Evolutionary conservation across 2,329 filamentous ascomycete genomes (phyloP).

Genomic region (Sarocladiaceae sp.): DNA sequence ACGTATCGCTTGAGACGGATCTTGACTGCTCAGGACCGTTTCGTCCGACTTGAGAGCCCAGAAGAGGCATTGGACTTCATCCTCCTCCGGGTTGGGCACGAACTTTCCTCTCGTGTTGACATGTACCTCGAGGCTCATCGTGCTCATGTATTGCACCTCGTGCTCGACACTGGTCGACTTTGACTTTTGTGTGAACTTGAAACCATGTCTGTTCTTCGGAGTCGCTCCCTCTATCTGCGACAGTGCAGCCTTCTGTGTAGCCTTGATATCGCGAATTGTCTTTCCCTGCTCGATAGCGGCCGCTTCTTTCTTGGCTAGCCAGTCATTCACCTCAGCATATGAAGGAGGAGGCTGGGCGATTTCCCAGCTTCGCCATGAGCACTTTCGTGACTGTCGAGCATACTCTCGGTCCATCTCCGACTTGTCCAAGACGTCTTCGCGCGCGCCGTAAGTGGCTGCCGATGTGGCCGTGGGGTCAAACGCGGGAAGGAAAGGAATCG

Average conservation of each 20-base stretch:
- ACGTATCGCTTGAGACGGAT: slow-evolving; percentile 43
- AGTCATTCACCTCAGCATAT: slow-evolving; percentile 60
- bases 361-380: slow-evolving; percentile 64
- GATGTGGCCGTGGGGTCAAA: slow-evolving; percentile 62
- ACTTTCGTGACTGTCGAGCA: slow-evolving; percentile 40
- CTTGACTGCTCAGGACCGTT: slow-evolving; percentile 40
- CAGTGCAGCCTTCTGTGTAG: slow-evolving; percentile 34
- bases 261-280: slow-evolving; percentile 14
- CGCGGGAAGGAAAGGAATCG: slow-evolving; percentile 69
- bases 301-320: slow-evolving; percentile 46
- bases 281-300: slow-evolving; percentile 8
- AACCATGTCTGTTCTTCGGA: slow-evolving; percentile 72
- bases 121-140: slow-evolving; percentile 89
- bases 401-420: slow-evolving; percentile 41
- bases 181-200: slow-evolving; percentile 76
- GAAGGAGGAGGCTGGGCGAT: slow-evolving; percentile 65
- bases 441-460: slow-evolving; percentile 46
- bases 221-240: slow-evolving; percentile 90
- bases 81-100: slow-evolving; percentile 82
- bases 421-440: slow-evolving; percentile 21
- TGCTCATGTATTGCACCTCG: slow-evolving; percentile 90
- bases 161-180: slow-evolving; percentile 72
- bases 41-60: slow-evolving; percentile 83
- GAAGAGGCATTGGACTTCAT: slow-evolving; percentile 82
- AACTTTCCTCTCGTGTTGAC: slow-evolving; percentile 78